These are phyloP conservation scores for Auxenochlorella pyrenoidosa DNA, from an alignment of 139 green algal genomes.

Conservation along the genomic window DNA sequence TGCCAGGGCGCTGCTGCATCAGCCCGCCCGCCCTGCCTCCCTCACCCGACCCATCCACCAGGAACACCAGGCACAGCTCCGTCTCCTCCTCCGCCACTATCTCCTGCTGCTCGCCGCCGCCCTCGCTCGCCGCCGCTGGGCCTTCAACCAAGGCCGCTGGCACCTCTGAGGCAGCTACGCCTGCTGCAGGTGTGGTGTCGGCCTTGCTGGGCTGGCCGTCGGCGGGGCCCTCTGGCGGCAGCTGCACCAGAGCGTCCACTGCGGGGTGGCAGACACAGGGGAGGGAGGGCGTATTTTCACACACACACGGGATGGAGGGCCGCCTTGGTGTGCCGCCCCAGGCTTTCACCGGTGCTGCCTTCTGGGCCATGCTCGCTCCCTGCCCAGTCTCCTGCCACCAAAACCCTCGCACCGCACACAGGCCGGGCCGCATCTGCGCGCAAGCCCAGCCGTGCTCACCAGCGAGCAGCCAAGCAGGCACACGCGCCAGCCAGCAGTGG, in stretches of 20 bases:
- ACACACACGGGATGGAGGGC: too few species aligned
- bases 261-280: background rate
- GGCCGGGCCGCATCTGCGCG: too few species aligned
- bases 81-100: background rate
- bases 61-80: slow-evolving; percentile 15
- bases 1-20: too few species aligned
- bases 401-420: too few species aligned
- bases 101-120: background rate
- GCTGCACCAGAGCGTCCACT: slow-evolving; percentile 11
- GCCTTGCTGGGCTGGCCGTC: background rate
- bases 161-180: background rate
- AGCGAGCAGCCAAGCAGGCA: too few species aligned
- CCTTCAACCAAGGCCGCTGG: background rate
- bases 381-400: too few species aligned
- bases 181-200: background rate
- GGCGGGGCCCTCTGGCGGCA: background rate
- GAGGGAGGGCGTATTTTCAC: too few species aligned
- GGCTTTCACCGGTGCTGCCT: too few species aligned
- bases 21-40: too few species aligned
- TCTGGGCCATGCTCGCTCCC: too few species aligned
- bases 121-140: background rate
- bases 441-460: too few species aligned
- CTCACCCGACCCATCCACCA: slow-evolving; percentile 17
- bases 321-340: too few species aligned
- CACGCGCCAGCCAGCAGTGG: background rate